Percentiles rank a stretch among this genome's conserved stretches.
Conservation (phyloP, 805 yeast species). For the Metschnikowia dekortorum region DNA sequence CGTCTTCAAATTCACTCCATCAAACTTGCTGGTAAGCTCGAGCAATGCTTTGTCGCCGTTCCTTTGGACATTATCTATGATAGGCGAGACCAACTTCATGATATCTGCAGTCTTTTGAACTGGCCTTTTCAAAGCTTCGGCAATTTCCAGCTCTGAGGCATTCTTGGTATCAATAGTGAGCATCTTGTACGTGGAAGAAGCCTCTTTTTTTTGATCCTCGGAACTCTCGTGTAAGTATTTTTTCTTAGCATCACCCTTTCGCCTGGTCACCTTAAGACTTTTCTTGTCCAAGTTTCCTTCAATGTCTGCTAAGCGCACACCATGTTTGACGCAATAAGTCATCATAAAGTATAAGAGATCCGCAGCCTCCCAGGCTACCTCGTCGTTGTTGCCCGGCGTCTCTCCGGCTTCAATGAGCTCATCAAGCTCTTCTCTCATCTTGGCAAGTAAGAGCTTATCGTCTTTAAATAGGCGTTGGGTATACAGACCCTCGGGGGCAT, state of each 20-base stretch:
- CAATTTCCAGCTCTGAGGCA: conserved; percentile 41
- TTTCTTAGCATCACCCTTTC: conserved; percentile 94
- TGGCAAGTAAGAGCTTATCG: conserved; percentile 68
- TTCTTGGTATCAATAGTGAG: conserved; percentile 39
- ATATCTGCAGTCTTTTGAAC: conserved; percentile 90
- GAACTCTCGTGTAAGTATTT: conserved; percentile 41
- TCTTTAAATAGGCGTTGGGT: conserved; percentile 85
- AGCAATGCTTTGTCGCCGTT: conserved; percentile 84
- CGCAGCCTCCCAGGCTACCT: conserved; percentile 96
- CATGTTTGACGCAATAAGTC: conserved; percentile 58
- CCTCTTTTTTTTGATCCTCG: conserved; percentile 9
- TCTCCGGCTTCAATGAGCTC: conserved; percentile 81
- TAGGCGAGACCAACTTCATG: conserved; percentile 89
- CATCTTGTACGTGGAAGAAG: conserved; percentile 40
- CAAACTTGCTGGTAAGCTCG: conserved; percentile 90
- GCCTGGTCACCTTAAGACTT: conserved; percentile 79
- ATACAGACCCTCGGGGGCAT: conserved; percentile 92
- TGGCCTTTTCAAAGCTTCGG: conserved; percentile 79
- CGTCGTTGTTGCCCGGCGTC: conserved; percentile 31
- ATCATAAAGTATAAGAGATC: conserved; percentile 65
- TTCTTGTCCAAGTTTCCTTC: conserved; percentile 82
- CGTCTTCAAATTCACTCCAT: conserved; percentile 64
- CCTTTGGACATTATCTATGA: conserved; percentile 67
- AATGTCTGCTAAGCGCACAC: conserved; percentile 74
- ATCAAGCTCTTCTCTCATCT: conserved; percentile 94